Percentiles rank a stretch among this genome's conserved stretches.
These are phyloP conservation scores for Lignosus rhinocerotis DNA, from an alignment of 1,284 basidiomycete genomes.

Conservation along the genomic window DNA sequence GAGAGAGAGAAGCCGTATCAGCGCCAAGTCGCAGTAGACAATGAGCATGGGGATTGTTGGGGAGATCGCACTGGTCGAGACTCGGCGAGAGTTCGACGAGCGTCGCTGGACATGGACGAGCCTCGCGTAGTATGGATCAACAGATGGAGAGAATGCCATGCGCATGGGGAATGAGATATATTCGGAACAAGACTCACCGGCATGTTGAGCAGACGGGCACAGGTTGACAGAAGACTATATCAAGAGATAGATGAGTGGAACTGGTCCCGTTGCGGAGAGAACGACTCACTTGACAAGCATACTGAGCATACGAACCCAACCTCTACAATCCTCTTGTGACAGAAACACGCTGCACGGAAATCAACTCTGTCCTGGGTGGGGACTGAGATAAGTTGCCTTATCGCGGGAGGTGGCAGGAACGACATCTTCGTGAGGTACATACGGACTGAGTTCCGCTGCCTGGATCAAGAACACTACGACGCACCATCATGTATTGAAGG, in stretches of 20 bases:
- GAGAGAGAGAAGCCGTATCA: constrained; percentile 12
- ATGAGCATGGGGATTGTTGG: not conserved
- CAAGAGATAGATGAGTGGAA: constrained; percentile 2
- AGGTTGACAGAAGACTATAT: constrained; percentile 75
- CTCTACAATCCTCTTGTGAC: constrained; percentile 95
- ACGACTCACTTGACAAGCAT: constrained; percentile 81
- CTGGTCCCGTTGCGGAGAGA: not conserved
- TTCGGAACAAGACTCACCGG: constrained; percentile 53
- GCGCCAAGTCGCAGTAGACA: not conserved
- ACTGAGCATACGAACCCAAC: constrained; percentile 98
- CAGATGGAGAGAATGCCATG: not conserved
- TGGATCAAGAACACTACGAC: constrained; percentile 25
- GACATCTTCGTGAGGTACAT: constrained; percentile 63
- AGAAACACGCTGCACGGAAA: constrained; percentile 98
- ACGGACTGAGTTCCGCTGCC: not conserved
- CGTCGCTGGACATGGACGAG: constrained; percentile 1
- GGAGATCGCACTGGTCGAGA: constrained; percentile 8
- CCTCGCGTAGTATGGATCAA: not conserved
- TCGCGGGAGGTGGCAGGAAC: constrained; percentile 82
- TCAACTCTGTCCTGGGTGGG: constrained; percentile 96
- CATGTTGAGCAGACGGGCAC: constrained; percentile 94
- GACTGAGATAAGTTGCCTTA: constrained; percentile 78
- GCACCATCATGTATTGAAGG: constrained; percentile 85
- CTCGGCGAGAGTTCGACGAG: constrained; percentile 4
- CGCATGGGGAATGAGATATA: not conserved